phyloP scores from a whole-genome alignment of 2,329 filamentous ascomycete species.

The Aspergillus transmontanensis region DNA sequence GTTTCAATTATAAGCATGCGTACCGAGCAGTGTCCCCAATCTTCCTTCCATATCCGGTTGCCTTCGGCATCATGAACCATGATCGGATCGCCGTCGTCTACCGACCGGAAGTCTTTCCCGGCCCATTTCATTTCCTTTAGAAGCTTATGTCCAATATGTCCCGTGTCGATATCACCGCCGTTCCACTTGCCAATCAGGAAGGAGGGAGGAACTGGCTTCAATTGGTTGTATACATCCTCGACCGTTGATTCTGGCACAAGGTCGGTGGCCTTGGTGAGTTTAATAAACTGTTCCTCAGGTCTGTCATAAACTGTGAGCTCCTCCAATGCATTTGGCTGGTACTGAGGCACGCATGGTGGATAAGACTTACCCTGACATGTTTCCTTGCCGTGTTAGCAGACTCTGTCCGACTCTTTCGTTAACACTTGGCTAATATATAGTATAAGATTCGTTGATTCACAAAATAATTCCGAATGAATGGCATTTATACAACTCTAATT shows the following conservation, averaged over 20 bases:
- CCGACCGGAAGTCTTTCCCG: not conserved
- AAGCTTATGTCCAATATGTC: not conserved
- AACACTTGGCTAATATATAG: too few species aligned
- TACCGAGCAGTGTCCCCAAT: not conserved
- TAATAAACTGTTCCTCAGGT: not conserved
- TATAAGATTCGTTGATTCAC: fast-evolving
- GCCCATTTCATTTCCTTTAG: not conserved
- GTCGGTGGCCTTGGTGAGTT: not conserved
- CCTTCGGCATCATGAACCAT: not conserved
- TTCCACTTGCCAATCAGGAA: not conserved
- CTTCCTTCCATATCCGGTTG: not conserved
- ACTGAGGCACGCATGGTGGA: not conserved
- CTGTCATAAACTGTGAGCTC: not conserved
- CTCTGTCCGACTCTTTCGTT: not conserved
- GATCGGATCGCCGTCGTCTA: not conserved
- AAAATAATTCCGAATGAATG: not conserved
- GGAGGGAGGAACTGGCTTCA: not conserved
- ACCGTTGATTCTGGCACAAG: not conserved
- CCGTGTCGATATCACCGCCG: not conserved
- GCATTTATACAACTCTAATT: not conserved
- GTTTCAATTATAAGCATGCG: not conserved
- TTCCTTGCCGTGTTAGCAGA: not conserved
- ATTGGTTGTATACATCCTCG: not conserved
- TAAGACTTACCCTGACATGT: not conserved
- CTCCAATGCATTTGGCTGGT: not conserved